Evolutionary conservation across 2,329 filamentous ascomycete species (phyloP), one percentile per base, ranked within the genome.

Genomic region (Colletotrichum acutatum): DNA sequence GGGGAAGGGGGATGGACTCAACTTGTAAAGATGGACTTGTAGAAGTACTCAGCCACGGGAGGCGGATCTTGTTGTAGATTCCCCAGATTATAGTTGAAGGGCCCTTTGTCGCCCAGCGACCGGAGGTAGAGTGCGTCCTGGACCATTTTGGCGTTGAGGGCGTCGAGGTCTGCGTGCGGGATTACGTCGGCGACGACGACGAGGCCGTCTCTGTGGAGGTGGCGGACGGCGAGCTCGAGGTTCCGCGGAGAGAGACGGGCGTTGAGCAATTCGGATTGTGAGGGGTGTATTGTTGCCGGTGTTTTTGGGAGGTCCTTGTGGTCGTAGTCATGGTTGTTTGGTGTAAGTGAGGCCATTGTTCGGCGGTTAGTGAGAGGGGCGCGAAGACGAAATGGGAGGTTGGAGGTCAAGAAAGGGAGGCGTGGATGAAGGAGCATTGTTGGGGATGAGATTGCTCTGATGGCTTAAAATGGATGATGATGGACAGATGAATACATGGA

Each of bases 41-140:
- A 80, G 66, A 90, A 89, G 74, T 84, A 86, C 56, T 87, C 79
- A 0, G 81, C 79, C 0, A 86, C 84, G 2, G 88, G 84, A 0
- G 88, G 89, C 0, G 90, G 83, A 74, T 91, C 89, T 77, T 92
- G 90, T 74, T 92, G 90, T 42, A 91, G 82, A 74, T 91, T 92
- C 1, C 88, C 89, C 60, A 85, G 85, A 76, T 91, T 91, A 77
- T 91, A 91, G 75, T 92, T 92, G 82, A 87, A 92, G 0, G 88
- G 89, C 0, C 86, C 85, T 19, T 89, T 83, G 24, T 90, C 85
- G 2, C 89, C 88, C 37, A 83, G 81, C 0, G 81, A 82, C 69
- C 88, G 87, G 2, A 92, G 82, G 4, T 79, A 77, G 2, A 82
- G 83, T 1, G 90, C 90, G 77, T 92, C 90, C 58, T 87, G 46